Evolutionary conservation across 495 filamentous ascomycete species (phyloP).

Genomic region (Lentithecium fluviatile): DNA sequence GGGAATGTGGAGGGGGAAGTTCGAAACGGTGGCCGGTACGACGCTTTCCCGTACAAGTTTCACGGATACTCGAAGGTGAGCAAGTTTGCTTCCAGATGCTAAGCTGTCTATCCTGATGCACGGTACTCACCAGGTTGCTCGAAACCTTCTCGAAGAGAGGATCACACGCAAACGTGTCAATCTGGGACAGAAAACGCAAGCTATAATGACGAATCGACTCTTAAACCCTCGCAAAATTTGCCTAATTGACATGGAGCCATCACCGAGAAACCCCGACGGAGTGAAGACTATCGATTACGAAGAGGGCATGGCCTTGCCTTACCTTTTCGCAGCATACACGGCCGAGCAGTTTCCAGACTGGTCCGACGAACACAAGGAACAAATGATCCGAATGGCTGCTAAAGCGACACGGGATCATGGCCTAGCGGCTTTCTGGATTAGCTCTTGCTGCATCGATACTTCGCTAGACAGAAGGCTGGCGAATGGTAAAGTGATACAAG

Average conservation of each 20-base stretch:
- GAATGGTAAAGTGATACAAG: slow-evolving; percentile 6
- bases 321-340: slow-evolving; percentile 38
- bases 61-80: slow-evolving; percentile 26
- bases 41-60: slow-evolving; percentile 29
- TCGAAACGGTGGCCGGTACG: slow-evolving; percentile 23
- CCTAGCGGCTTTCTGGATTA: slow-evolving; percentile 42
- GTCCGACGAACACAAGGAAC: slow-evolving; percentile 2
- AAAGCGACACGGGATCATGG: slow-evolving; percentile 35
- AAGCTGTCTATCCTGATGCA: background rate
- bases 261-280: slow-evolving; percentile 9
- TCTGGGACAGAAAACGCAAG: slow-evolving; percentile 3
- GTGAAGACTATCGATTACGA: slow-evolving; percentile 26
- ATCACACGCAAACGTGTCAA: background rate
- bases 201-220: slow-evolving; percentile 12
- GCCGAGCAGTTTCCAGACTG: slow-evolving; percentile 34
- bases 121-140: slow-evolving; percentile 1
- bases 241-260: background rate
- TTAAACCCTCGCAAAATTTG: slow-evolving; percentile 23
- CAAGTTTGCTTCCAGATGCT: background rate
- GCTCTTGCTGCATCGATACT: slow-evolving; percentile 13
- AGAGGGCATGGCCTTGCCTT: slow-evolving; percentile 22
- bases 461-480: background rate
- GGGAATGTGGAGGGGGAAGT: slow-evolving; percentile 11
- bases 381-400: slow-evolving; percentile 33
- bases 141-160: slow-evolving; percentile 28